Base-by-base conservation (phyloP, 139 green algal species). In the Dunaliella sp. region DNA sequence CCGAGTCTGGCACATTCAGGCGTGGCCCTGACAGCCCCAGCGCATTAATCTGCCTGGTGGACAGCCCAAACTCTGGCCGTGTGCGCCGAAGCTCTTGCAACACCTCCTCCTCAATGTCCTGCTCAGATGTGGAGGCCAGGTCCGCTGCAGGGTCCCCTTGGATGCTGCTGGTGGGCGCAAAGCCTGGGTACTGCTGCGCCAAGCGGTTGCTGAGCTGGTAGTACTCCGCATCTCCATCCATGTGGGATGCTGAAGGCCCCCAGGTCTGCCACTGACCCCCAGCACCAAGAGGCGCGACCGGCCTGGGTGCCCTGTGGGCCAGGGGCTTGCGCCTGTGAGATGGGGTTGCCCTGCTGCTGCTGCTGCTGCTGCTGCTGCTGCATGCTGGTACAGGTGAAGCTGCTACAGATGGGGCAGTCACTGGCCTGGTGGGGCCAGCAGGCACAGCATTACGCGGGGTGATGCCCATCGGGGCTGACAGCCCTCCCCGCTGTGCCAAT, bases 221-320 rank as follows among this genome's bases (percentile, higher is more conserved):
- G 77, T 86, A 94, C 35, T 94, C 91, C 3, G 91, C 91, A 83
- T 94, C 91, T 32, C 91, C 91, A 83, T 93, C 89, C 28, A 37
- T 84, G 84, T 90, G 85, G 2, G 88, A 77, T 1, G 80, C n/a
- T 0, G 86, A 87, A 3, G 91, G 91, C 1, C 91, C 91, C 28
- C 91, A 93, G 1, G 88, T 86, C 65, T 90, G 87, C 91, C 91
- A 94, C 38, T 26, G 25, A 38, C 35, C 34, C 2, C 3, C 21
- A 30, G n/a, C 77, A 65, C 35, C 34, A n/a, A n/a, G n/a, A n/a
- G n/a, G n/a, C n/a, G 16, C 35, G 24, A 31, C n/a, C 24, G 16
- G 36, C 34, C 16, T 33, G 36, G 34, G 24, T 21, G 1, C 76
- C 31, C 34, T 81, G n/a, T n/a, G n/a, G n/a, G n/a, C 28, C 12